A percentile compares a stretch with the other conserved stretches of the same genome.
phyloP scores from a whole-genome alignment of 371 early-diverging fungal genomes.

The Mucor mucedo region DNA sequence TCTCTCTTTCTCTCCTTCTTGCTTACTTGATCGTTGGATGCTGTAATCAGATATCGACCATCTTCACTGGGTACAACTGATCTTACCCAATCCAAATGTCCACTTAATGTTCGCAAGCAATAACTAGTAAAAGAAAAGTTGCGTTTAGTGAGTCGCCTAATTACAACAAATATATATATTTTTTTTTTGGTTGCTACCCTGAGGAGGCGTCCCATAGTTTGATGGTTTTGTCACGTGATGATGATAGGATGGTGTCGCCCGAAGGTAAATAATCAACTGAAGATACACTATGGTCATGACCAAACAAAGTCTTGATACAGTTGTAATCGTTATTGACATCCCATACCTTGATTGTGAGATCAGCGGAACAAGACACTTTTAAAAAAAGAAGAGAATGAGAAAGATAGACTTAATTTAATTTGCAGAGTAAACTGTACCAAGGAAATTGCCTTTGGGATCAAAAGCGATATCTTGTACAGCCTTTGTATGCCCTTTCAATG shows the following conservation, averaged over 20 bases:
- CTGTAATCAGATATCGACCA: slow-evolving; percentile 68
- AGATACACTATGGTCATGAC: slow-evolving; percentile 90
- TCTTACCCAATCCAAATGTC: slow-evolving; percentile 89
- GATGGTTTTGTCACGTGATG: slow-evolving; percentile 85
- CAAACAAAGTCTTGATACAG: slow-evolving; percentile 80
- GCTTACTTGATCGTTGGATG: slow-evolving; percentile 82
- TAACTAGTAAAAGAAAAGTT: slow-evolving; percentile 53
- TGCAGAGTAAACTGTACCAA: slow-evolving; percentile 45
- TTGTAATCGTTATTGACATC: slow-evolving; percentile 82
- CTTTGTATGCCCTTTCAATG: slow-evolving; percentile 91
- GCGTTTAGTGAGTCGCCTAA: neutral
- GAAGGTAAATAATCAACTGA: slow-evolving; percentile 70
- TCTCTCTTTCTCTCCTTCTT: neutral
- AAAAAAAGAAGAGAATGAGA: neutral
- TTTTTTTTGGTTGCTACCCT: slow-evolving; percentile 53
- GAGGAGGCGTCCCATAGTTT: slow-evolving; percentile 85
- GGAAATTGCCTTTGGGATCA: slow-evolving; percentile 74
- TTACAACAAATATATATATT: neutral
- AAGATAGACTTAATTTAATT: neutral
- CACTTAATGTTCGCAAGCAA: slow-evolving; percentile 77
- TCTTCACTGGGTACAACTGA: slow-evolving; percentile 67
- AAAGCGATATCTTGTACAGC: slow-evolving; percentile 83
- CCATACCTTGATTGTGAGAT: slow-evolving; percentile 88
- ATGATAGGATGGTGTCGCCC: slow-evolving; percentile 77
- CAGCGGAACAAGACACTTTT: slow-evolving; percentile 87